Base-by-base conservation (phyloP, 371 early-diverging fungal genomes). In the Mortierella polycephala region DNA sequence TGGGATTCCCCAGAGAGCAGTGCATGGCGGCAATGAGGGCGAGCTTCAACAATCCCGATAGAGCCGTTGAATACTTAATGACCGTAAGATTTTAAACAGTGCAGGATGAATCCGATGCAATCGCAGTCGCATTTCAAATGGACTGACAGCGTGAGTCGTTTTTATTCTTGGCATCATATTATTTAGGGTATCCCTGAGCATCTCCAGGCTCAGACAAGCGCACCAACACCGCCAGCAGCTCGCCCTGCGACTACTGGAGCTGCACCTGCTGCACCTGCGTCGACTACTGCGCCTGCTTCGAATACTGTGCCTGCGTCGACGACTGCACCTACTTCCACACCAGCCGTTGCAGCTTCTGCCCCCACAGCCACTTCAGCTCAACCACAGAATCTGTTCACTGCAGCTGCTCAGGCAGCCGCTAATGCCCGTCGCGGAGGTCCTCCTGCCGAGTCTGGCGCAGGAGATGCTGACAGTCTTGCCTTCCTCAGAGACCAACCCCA, bases 41-140 rank as follows among this genome's bases (percentile, higher is more conserved):
- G 16, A 95, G 96, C 72, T 98, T 92, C 83, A 97, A 97, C 83
- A 98, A 98, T 81, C 96, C 99, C 6, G 97, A 97, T 75, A 88
- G 99, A 64, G 99, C 99, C 40, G 97, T 94, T 8, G 99, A 98
- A 82, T 98, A 98, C 81, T 84, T 98, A 64, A 90, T 97, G 81
- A 96, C 85, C 60, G 98, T 94, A 85, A 61, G 85, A 51, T 37
- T n/a, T 23, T 21, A 54, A 41, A 23, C 8, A 42, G 7, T 44
- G 39, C 7, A 30, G 30, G 30, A 30, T 30, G 30, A 30, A 30
- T 30, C 30, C 4, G 30, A 30, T 30, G 30, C 30, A 30, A 1
- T 30, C 30, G 30, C 30, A 30, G 4, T 30, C 30, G 4, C 30
- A 30, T 30, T 30, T 30, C 30, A 30, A 30, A 30, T 4, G 30